A percentile compares a stretch with the other conserved stretches of the same genome.
Evolutionary conservation across 1,284 basidiomycete species (phyloP).

Genomic region (Ganoderma resinaceum): DNA sequence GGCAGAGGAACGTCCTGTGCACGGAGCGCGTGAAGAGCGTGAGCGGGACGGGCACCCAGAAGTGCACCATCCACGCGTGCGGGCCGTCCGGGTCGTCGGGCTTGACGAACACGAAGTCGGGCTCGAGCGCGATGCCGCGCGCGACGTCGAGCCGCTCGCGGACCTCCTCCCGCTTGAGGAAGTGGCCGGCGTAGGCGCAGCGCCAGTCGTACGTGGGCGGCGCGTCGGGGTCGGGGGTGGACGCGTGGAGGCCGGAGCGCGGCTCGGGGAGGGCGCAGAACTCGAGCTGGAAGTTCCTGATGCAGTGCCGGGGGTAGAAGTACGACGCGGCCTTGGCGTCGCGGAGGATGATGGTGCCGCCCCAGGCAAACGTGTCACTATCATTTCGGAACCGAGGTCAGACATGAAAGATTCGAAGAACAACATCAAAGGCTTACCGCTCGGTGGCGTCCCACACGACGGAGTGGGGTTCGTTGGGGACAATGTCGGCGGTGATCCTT

Average conservation of each 20-base stretch:
- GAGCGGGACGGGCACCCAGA: conserved; percentile 34
- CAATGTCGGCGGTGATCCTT: conserved; percentile 20
- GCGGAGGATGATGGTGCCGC: conserved; percentile 25
- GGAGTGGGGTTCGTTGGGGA: conserved; percentile 20
- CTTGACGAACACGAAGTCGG: conserved; percentile 16
- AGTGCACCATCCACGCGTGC: conserved; percentile 27
- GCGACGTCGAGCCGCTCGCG: conserved; percentile 10
- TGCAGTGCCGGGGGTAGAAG: conserved; percentile 22
- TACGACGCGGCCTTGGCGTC: conserved; percentile 25
- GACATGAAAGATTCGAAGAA: not conserved
- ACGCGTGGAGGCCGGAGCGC: conserved; percentile 7
- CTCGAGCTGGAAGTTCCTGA: conserved; percentile 25
- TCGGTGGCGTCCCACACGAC: conserved; percentile 26
- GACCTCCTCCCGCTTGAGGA: not conserved
- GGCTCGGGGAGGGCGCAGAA: conserved; percentile 26
- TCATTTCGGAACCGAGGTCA: not conserved
- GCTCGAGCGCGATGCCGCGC: conserved; percentile 26
- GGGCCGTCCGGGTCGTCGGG: conserved; percentile 16
- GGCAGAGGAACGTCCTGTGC: conserved; percentile 26
- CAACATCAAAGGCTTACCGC: conserved; percentile 7
- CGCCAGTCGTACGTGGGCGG: conserved; percentile 21
- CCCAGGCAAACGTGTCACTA: conserved; percentile 29
- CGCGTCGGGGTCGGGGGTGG: not conserved
- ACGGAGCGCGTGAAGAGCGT: conserved; percentile 24
- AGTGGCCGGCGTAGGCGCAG: conserved; percentile 10